Base-by-base conservation (phyloP, 306 rosid genomes). In the Begonia fuchsioides region DNA sequence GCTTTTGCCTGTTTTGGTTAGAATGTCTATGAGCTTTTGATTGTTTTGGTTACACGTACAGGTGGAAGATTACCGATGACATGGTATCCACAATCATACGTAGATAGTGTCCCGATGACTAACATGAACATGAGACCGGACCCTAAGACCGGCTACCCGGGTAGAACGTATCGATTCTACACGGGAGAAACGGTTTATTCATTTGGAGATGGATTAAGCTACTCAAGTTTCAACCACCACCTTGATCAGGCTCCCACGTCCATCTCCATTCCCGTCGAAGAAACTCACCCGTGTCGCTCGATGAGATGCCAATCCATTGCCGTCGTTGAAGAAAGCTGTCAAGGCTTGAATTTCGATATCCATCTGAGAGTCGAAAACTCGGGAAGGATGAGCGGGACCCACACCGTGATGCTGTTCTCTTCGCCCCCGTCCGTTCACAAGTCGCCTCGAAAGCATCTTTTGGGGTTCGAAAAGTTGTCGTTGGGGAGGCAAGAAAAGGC, bases 41-140 rank as follows among this genome's bases (percentile, higher is more conserved):
- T 56, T 49, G 6, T 32, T n/a, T n/a, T n/a, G 54, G 51, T 59
- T 52, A 12, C 44, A 14, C n/a, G 13, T 46, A 10, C 77, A 85
- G 96, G 98, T 72, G 98, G 96, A 63, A 82, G 93, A 72, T 68
- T 92, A 39, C 98, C 98, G 7, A 82, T 92, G 76, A 85, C 98
- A 45, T 92, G 98, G 98, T 92, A 92, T 63, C 98, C 98, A n/a
- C 83, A 85, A 61, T 68, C 96, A 5, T 92, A 71, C 48, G 82
- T 67, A 60, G 92, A 79, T 47, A 75, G 80, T 50, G 87, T 85
- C 13, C 94, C 98, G 9, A 92, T 92, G 98, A 82, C 87, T 15
- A 73, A 79, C 75, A 85, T 92, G 94, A 92, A 76, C 82, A 92
- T 85, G 96, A 82, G 98, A 64, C 76, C 98, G 15, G 80, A 79